Conservation (phyloP, 352 stramenopile species). For the Vaucheria bursata region DNA sequence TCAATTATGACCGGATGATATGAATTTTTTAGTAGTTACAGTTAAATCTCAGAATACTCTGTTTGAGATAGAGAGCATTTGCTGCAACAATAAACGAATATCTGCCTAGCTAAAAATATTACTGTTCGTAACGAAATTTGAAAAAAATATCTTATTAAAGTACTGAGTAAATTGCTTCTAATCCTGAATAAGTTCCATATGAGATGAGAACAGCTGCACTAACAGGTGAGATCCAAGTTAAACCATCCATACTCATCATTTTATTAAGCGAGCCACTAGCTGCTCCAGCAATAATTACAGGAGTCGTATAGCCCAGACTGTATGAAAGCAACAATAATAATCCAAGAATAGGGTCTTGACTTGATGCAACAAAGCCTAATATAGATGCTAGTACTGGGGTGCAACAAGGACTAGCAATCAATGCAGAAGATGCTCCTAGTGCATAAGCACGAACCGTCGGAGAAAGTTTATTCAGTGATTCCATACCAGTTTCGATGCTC, state of each 20-base stretch:
- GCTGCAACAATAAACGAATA: no score
- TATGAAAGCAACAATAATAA: slow-evolving; percentile 42
- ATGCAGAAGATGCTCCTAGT: slow-evolving; percentile 45
- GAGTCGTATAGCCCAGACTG: slow-evolving; percentile 45
- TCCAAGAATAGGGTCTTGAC: slow-evolving; percentile 30
- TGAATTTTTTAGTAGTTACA: no score
- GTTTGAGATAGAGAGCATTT: no score
- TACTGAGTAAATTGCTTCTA: slow-evolving; percentile 18
- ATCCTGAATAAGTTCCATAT: slow-evolving; percentile 44
- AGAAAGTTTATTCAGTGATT: slow-evolving; percentile 29
- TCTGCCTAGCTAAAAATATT: no score
- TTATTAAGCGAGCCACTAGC: slow-evolving; percentile 32
- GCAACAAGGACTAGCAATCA: slow-evolving; percentile 45
- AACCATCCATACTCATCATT: slow-evolving; percentile 35
- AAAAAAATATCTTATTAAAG: no score
- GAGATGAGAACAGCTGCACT: slow-evolving; percentile 47
- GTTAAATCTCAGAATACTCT: no score
- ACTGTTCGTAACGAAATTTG: no score
- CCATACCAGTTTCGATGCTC: slow-evolving; percentile 39
- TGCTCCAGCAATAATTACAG: slow-evolving; percentile 40
- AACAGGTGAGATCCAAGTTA: slow-evolving; percentile 46
- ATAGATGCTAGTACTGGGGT: slow-evolving; percentile 48
- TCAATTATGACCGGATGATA: no score
- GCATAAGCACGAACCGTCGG: slow-evolving; percentile 20
- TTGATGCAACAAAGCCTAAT: slow-evolving; percentile 44